Percentiles rank a stretch among this genome's conserved stretches.
phyloP scores from a whole-genome alignment of 2,329 filamentous ascomycete species.

The Orbilia quercus region DNA sequence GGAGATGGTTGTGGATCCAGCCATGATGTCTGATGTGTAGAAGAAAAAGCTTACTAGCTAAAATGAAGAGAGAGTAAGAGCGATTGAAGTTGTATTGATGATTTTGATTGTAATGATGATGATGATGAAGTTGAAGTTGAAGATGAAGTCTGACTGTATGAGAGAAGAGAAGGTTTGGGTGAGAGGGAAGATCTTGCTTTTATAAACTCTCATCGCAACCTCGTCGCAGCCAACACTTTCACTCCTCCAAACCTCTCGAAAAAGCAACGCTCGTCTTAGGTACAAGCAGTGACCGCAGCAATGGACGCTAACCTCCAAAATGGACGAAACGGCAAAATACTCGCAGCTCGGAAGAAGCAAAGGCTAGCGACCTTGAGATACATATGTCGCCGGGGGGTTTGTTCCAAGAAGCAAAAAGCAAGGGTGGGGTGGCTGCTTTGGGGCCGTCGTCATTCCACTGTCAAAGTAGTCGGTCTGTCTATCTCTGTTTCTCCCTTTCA shows the following conservation, averaged over 20 bases:
- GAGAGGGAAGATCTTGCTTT: conserved; percentile 54
- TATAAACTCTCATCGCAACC: conserved; percentile 46
- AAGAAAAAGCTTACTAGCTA: conserved; percentile 21
- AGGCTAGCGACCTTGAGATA: background rate
- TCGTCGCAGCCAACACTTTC: conserved; percentile 1
- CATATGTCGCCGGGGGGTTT: conserved; percentile 32
- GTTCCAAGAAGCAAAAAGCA: conserved; percentile 15
- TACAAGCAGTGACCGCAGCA: conserved; percentile 46
- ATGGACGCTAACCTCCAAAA: background rate
- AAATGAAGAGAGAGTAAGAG: conserved; percentile 40
- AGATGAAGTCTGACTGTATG: conserved; percentile 15
- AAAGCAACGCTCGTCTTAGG: conserved; percentile 36
- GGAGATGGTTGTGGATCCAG: conserved; percentile 58
- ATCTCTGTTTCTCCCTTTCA: background rate
- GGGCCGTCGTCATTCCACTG: conserved; percentile 6
- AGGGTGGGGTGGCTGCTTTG: conserved; percentile 18
- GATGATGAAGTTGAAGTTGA: conserved; percentile 8
- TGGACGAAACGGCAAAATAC: conserved; percentile 50
- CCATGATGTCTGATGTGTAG: conserved; percentile 47
- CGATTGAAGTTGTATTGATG: conserved; percentile 2
- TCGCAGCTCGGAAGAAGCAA: conserved; percentile 50
- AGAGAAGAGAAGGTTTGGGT: conserved; percentile 22
- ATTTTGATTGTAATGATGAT: background rate
- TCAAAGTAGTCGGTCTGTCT: too few species aligned
- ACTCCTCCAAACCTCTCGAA: conserved; percentile 10